These are phyloP conservation scores for Avena sativa DNA, from an alignment of 176 grass and related monocot genomes.

Conservation along the genomic window DNA sequence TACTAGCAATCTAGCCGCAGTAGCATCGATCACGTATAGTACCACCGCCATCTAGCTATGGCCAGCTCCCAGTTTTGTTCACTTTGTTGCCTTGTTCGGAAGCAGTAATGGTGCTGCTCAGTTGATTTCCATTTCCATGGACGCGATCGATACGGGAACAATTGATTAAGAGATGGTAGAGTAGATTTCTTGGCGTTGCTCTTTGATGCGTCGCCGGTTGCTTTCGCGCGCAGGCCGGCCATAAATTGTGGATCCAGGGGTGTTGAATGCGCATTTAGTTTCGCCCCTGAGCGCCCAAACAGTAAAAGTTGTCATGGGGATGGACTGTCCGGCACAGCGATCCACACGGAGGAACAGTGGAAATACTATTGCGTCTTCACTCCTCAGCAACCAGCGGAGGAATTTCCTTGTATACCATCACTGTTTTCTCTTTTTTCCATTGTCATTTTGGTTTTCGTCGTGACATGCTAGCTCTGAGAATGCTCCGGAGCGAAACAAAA, in stretches of 20 bases:
- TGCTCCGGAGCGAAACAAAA: too few species aligned
- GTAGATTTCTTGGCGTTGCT: neutral
- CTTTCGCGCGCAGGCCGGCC: neutral
- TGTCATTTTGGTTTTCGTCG: neutral
- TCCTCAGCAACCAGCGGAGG: neutral
- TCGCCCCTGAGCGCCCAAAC: constrained; percentile 14
- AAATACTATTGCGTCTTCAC: neutral
- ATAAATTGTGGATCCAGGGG: constrained; percentile 27
- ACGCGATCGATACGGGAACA: neutral
- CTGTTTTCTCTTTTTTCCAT: neutral
- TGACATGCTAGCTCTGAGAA: neutral
- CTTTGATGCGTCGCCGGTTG: neutral
- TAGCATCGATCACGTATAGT: neutral
- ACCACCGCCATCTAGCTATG: neutral
- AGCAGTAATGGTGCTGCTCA: neutral
- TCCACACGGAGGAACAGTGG: constrained; percentile 6
- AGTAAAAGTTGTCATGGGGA: constrained; percentile 37
- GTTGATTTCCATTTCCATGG: neutral
- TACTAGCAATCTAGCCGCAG: neutral
- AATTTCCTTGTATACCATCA: neutral
- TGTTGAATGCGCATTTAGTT: constrained; percentile 55
- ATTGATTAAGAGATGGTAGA: neutral
- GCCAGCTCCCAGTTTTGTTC: neutral
- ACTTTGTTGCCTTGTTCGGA: neutral
- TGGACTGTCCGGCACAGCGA: constrained; percentile 10